Percentiles rank a stretch among this genome's conserved stretches.
phyloP scores from a whole-genome alignment of 1,284 basidiomycete genomes.

The Cerrena zonata region DNA sequence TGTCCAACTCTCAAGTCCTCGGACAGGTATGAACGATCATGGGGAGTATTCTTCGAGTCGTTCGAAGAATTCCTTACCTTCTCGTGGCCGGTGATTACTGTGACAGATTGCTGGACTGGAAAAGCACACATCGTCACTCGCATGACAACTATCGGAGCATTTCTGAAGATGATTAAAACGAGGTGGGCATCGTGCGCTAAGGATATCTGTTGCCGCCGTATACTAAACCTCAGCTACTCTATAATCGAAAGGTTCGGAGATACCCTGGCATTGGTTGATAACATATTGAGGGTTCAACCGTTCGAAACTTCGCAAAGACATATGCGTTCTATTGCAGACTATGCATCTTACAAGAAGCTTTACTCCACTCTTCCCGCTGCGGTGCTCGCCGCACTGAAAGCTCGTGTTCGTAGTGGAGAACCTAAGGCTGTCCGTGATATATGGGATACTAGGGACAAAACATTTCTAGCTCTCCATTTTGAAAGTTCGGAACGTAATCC shows the following conservation, averaged over 20 bases:
- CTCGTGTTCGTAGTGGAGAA: constrained; percentile 65
- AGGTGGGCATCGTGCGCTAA: constrained; percentile 36
- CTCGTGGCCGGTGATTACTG: constrained; percentile 79
- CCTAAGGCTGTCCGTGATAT: constrained; percentile 60
- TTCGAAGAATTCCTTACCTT: constrained; percentile 81
- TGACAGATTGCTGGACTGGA: constrained; percentile 70
- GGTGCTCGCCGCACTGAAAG: constrained; percentile 61
- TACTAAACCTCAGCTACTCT: too few relatives aligned
- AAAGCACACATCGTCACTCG: constrained; percentile 76
- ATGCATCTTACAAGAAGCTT: constrained; percentile 67
- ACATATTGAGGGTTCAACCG: constrained; percentile 57
- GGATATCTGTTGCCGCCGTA: neutral
- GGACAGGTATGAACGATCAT: constrained; percentile 70
- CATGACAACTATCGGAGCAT: constrained; percentile 61
- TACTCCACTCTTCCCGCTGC: constrained; percentile 69
- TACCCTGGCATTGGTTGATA: constrained; percentile 61
- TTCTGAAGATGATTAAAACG: constrained; percentile 75
- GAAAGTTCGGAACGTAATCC: constrained; percentile 76
- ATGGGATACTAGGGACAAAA: constrained; percentile 67
- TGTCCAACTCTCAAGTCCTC: neutral
- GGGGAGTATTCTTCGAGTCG: constrained; percentile 75
- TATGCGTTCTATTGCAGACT: constrained; percentile 66
- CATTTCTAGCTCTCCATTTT: constrained; percentile 71
- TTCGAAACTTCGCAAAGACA: constrained; percentile 66
- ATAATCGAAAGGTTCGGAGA: constrained; percentile 80